Conservation (phyloP, 1,284 basidiomycete species). For the Ustilago hordei region DNA sequence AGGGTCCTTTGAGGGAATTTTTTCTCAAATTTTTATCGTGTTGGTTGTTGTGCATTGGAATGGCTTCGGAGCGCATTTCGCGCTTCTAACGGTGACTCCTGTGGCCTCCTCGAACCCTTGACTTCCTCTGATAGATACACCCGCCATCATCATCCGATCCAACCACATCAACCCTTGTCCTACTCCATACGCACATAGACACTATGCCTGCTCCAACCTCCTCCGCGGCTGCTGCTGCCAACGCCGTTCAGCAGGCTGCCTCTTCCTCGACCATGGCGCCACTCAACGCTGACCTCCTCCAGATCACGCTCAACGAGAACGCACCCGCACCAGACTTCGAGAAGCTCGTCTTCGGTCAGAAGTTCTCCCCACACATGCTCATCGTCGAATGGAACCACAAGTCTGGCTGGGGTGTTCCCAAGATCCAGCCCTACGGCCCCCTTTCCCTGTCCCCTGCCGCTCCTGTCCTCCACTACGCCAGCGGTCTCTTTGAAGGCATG, state of each 20-base stretch:
- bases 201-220: slow-evolving; percentile 36
- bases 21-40: slow-evolving; percentile 9
- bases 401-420: slow-evolving; percentile 83
- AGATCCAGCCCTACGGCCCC: slow-evolving; percentile 78
- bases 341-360: slow-evolving; percentile 72
- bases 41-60: not conserved
- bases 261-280: slow-evolving; percentile 37
- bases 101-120: not conserved
- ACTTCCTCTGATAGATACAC: not conserved
- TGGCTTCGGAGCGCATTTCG: slow-evolving; percentile 13
- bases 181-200: not conserved
- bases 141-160: not conserved
- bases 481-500: slow-evolving; percentile 55
- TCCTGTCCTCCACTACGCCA: slow-evolving; percentile 51
- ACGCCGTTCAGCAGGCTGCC: slow-evolving; percentile 22
- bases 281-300: slow-evolving; percentile 49
- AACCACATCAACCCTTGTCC: not conserved
- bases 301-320: slow-evolving; percentile 42
- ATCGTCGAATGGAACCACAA: slow-evolving; percentile 81
- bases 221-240: slow-evolving; percentile 10
- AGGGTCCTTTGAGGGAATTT: not conserved
- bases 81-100: slow-evolving; percentile 22
- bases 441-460: slow-evolving; percentile 53
- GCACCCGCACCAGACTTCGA: slow-evolving; percentile 56
- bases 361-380: slow-evolving; percentile 89